Evolutionary conservation across 2,329 filamentous ascomycete species (phyloP).

Genomic region (Capronia coronata): DNA sequence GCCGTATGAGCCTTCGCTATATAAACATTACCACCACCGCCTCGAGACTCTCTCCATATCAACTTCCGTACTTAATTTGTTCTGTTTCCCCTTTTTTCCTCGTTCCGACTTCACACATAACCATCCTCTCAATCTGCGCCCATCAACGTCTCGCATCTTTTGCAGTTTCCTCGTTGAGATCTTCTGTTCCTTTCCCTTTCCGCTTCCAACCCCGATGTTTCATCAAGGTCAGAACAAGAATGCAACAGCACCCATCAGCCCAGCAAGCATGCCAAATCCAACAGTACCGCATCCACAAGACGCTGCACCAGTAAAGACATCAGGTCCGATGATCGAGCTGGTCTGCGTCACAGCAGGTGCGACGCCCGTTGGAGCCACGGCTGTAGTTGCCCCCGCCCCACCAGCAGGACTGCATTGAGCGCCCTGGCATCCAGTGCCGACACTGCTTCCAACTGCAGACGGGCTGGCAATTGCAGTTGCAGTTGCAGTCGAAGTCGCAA

Average conservation of each 20-base stretch:
- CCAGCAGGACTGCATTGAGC: too few relatives aligned
- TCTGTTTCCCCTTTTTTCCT: too few relatives aligned
- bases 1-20: too few relatives aligned
- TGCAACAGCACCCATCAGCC: constrained; percentile 19
- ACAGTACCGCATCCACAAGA: constrained; percentile 23
- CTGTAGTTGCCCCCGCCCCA: neutral
- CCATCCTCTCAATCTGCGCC: too few relatives aligned
- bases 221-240: constrained; percentile 16
- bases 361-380: neutral
- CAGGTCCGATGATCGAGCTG: constrained; percentile 29
- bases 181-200: neutral
- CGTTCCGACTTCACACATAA: too few relatives aligned
- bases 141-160: too few relatives aligned
- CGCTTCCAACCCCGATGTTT: neutral
- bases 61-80: too few relatives aligned
- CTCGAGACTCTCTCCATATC: too few relatives aligned
- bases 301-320: constrained; percentile 34
- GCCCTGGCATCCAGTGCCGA: too few relatives aligned
- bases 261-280: constrained; percentile 25
- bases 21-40: too few relatives aligned
- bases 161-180: neutral
- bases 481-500: neutral
- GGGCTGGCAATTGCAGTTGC: too few relatives aligned
- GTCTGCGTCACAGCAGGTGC: neutral
- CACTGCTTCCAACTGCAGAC: too few relatives aligned